Base-by-base conservation (phyloP, 2,329 filamentous ascomycete genomes). In the Magnaporthiopsis incrustans region DNA sequence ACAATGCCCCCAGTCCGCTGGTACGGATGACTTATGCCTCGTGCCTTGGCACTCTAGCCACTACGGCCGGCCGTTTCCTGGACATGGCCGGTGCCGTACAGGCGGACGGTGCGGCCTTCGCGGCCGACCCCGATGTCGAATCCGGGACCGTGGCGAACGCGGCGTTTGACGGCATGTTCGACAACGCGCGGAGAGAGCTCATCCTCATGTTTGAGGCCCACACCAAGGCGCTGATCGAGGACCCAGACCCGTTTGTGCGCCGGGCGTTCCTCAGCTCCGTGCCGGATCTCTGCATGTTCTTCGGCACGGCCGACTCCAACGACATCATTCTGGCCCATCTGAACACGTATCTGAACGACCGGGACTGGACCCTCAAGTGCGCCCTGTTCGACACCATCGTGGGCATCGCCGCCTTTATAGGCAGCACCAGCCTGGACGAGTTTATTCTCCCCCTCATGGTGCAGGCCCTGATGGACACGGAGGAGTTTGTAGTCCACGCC, bases 391-490 rank as follows among this genome's bases (percentile, higher is more conserved):
- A 97, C 71, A 91, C 92, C 0, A 92, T 98, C 32, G 91, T 98
- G 22, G 94, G 93, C 4, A 93, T 99, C 68, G 91, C 93, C 4
- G 86, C 91, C 1, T 97, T 97, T 69, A 85, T 98, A 44, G 95
- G 95, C 33, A 92, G 90, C 66, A 90, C 88, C 44, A 96, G 89
- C 69, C 78, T 99, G 38, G 95, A 99, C 75, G 92, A 96, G 69
- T 99, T 97, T 70, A 96, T 98, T 68, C 78, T 99, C 32, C 95
- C 96, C 0, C 81, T 99, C 18, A 97, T 99, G 92, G 85, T 97
- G 3, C 95, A 97, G 74, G 94, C 95, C 10, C 80, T 99, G 70
- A 92, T 92, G 0, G 95, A 99, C 68, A 86, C 91, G 0, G 95
- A 99, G 75, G 94, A 97, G 70, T 94, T 91, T 72, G 95, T 99